Conservation (phyloP, 176 grass and related monocot genomes). For the Lolium multiflorum region DNA sequence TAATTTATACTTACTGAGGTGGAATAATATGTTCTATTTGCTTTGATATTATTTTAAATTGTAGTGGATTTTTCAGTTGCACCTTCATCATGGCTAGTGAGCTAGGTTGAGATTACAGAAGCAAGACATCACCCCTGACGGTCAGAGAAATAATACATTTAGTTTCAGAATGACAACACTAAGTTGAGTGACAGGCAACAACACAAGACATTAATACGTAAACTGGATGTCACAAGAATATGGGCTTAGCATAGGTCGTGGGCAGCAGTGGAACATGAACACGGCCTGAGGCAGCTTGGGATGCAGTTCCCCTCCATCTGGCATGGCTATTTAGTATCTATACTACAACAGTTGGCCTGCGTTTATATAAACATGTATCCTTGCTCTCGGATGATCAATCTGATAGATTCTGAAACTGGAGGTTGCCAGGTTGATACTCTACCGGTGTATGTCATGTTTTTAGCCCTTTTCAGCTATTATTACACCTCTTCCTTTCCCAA, state of each 20-base stretch:
- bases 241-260: neutral
- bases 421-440: neutral
- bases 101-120: neutral
- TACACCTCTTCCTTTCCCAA: neutral
- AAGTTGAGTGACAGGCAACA: neutral
- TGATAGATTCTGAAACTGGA: neutral
- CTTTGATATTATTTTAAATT: neutral
- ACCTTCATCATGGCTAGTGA: neutral
- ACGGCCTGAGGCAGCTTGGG: neutral
- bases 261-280: neutral
- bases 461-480: neutral
- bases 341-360: neutral
- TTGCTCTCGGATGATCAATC: neutral
- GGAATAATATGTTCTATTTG: no score
- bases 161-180: neutral
- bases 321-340: neutral
- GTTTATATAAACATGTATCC: neutral
- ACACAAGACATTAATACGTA: neutral
- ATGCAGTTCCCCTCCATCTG: neutral
- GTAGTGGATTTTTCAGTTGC: neutral
- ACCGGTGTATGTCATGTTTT: neutral
- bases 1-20: neutral
- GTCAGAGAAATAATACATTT: slow-evolving; percentile 7
- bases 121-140: neutral
- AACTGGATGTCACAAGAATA: neutral